Percentiles rank a stretch among this genome's conserved stretches.
Conservation (phyloP, 352 stramenopile genomes). For the Phytopythium kandeliae region DNA sequence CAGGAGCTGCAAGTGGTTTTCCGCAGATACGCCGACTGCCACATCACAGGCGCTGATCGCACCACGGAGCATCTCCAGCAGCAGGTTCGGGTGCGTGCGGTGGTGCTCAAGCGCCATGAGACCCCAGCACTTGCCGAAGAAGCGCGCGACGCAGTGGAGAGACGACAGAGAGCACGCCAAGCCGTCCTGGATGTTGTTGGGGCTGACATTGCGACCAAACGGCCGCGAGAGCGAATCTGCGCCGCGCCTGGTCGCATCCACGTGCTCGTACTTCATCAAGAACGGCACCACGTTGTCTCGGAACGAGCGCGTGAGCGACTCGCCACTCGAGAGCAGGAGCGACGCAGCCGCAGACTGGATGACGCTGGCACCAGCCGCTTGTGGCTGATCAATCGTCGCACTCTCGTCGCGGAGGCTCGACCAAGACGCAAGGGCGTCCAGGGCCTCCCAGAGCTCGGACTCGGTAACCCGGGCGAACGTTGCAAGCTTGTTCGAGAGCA, state of each 20-base stretch:
- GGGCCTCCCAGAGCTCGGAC: neutral
- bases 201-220: slow-evolving; percentile 4
- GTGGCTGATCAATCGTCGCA: neutral
- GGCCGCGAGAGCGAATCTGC: slow-evolving; percentile 12
- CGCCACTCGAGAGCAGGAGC: slow-evolving; percentile 24
- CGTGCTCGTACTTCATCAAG: slow-evolving; percentile 18
- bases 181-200: neutral
- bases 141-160: slow-evolving; percentile 18
- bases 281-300: slow-evolving; percentile 14
- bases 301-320: slow-evolving; percentile 11
- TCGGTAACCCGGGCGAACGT: neutral
- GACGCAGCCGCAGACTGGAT: slow-evolving; percentile 20
- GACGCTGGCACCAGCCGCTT: slow-evolving; percentile 12
- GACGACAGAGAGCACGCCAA: slow-evolving; percentile 9
- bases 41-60: slow-evolving; percentile 18
- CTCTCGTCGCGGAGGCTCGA: slow-evolving; percentile 2
- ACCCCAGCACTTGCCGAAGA: slow-evolving; percentile 29
- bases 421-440: slow-evolving; percentile 1
- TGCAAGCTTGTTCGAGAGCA: neutral
- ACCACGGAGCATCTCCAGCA: slow-evolving; percentile 21
- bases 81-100: neutral
- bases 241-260: neutral
- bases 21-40: slow-evolving; percentile 14
- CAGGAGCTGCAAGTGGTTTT: slow-evolving; percentile 15
- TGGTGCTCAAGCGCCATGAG: slow-evolving; percentile 8